A percentile compares a stretch with the other conserved stretches of the same genome.
phyloP scores from a whole-genome alignment of 1,139 yeast genomes.

The Geotrichum australiense region DNA sequence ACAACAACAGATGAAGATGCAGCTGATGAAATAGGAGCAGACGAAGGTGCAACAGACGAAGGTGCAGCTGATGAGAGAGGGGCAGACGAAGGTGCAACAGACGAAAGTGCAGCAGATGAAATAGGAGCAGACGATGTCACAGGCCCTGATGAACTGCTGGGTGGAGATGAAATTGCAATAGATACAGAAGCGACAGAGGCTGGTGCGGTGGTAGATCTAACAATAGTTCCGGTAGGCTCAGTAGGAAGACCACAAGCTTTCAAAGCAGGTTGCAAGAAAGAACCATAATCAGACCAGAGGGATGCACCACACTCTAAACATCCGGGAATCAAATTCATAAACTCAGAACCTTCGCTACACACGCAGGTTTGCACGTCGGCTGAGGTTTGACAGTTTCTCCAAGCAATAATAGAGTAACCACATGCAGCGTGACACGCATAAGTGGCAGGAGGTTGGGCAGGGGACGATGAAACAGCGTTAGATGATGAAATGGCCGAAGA shows the following conservation, averaged over 20 bases:
- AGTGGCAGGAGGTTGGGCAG: too few relatives aligned
- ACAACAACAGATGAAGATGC: conserved; percentile 4
- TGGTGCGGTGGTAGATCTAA: not conserved
- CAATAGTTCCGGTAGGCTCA: conserved; percentile 8
- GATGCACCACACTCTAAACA: conserved; percentile 16
- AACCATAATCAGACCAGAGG: conserved; percentile 16
- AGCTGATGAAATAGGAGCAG: conserved; percentile 3
- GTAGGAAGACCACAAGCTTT: conserved; percentile 9
- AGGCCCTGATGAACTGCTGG: too few relatives aligned
- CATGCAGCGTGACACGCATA: conserved; percentile 18
- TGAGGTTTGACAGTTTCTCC: conserved; percentile 13
- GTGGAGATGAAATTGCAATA: too few relatives aligned
- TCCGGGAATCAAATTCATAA: conserved; percentile 3
- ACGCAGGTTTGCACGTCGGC: conserved; percentile 8
- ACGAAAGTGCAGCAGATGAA: not conserved
- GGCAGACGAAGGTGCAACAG: not conserved
- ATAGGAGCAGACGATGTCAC: too few relatives aligned
- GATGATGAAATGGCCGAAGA: too few relatives aligned
- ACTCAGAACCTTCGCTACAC: conserved; percentile 9
- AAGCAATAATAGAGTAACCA: conserved; percentile 15
- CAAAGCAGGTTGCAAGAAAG: conserved; percentile 7
- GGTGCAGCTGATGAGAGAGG: conserved; percentile 2
- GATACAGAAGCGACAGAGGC: conserved; percentile 3
- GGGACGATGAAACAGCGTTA: too few relatives aligned
- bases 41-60: not conserved